phyloP scores from a whole-genome alignment of 768 basidiomycete genomes.

The Suillus discolor region DNA sequence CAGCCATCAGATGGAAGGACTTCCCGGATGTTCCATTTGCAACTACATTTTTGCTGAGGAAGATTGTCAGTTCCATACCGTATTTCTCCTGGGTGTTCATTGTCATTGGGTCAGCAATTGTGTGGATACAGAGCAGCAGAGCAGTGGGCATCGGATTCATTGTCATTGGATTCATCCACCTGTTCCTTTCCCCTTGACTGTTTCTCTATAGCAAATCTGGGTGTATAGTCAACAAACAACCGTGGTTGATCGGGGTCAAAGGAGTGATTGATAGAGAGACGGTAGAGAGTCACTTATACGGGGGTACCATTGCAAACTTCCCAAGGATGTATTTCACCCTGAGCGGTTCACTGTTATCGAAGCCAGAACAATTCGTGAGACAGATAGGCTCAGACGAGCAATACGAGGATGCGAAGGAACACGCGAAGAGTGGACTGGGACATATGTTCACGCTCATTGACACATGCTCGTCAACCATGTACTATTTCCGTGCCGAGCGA shows the following conservation, averaged over 20 bases:
- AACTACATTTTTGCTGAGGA: conserved; percentile 11
- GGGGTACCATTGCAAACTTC: conserved; percentile 8
- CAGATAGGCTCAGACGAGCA: conserved; percentile 15
- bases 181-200: conserved; percentile 11
- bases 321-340: conserved; percentile 1
- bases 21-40: conserved; percentile 17
- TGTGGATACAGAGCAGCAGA: background rate
- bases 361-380: background rate
- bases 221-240: conserved; percentile 15
- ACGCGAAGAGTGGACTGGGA: conserved; percentile 2
- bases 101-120: background rate
- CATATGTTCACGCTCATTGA: conserved; percentile 20
- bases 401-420: background rate
- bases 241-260: conserved; percentile 24
- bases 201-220: conserved; percentile 17
- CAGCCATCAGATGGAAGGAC: conserved; percentile 22
- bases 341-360: conserved; percentile 15
- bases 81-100: conserved; percentile 12
- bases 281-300: conserved; percentile 17
- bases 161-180: conserved; percentile 1
- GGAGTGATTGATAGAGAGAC: background rate
- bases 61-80: conserved; percentile 10
- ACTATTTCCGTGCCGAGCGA: conserved; percentile 4
- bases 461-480: conserved; percentile 16
- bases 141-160: conserved; percentile 6